Percentiles rank a stretch among this genome's conserved stretches.
These are phyloP conservation scores for Eimeria brunetti DNA, from an alignment of 169 alveolate genomes.

Conservation along the genomic window DNA sequence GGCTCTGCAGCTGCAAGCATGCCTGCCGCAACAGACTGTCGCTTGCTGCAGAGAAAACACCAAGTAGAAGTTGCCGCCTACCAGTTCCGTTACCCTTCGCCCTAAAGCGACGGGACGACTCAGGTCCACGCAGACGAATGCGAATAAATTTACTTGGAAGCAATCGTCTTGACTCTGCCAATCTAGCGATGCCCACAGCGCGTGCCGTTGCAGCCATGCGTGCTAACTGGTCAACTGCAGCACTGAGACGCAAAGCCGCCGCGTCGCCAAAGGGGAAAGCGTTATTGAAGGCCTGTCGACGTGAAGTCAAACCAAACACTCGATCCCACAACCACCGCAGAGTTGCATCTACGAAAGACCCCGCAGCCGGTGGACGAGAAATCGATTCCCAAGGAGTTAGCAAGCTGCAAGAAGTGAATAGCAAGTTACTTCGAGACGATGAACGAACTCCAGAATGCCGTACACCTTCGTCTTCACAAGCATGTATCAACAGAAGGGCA, in stretches of 20 bases:
- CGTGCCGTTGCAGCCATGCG: slow-evolving; percentile 62
- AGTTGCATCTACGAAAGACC: neutral
- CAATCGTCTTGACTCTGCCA: slow-evolving; percentile 49
- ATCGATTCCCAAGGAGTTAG: slow-evolving; percentile 14
- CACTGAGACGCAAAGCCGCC: slow-evolving; percentile 61
- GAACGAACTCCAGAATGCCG: neutral
- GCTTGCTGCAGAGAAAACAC: slow-evolving; percentile 56
- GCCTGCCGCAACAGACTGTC: slow-evolving; percentile 55
- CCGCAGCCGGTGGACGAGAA: neutral
- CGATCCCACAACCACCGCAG: slow-evolving; percentile 51
- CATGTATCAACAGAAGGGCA: slow-evolving; percentile 46
- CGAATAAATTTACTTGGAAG: neutral
- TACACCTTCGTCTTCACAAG: slow-evolving; percentile 35
- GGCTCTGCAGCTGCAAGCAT: slow-evolving; percentile 58
- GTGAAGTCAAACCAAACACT: slow-evolving; percentile 13
- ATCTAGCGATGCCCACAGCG: slow-evolving; percentile 21
- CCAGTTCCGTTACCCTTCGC: neutral
- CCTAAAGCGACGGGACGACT: neutral
- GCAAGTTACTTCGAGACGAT: neutral
- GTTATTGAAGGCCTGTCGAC: slow-evolving; percentile 4
- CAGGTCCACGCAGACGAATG: slow-evolving; percentile 3
- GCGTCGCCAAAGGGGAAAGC: slow-evolving; percentile 55
- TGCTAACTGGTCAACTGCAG: slow-evolving; percentile 57
- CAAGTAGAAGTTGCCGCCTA: slow-evolving; percentile 12
- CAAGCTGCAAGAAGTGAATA: slow-evolving; percentile 61